phyloP scores from a whole-genome alignment of 495 filamentous ascomycete species.

The Clavariopsis aquatica region DNA sequence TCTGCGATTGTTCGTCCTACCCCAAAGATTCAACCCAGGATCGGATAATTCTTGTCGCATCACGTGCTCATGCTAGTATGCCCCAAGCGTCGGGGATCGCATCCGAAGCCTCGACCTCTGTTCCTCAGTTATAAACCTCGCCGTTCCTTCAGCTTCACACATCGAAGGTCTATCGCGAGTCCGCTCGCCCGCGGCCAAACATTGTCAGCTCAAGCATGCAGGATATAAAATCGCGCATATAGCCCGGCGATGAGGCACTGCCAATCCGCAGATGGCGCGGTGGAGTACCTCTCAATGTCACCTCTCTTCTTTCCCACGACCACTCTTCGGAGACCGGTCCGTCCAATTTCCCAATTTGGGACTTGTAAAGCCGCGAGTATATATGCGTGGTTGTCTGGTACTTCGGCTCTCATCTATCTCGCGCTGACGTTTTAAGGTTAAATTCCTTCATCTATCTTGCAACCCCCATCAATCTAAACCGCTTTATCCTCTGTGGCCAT shows the following conservation, averaged over 20 bases:
- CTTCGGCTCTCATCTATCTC: conserved; percentile 24
- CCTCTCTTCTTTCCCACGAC: conserved; percentile 3
- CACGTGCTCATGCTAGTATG: not conserved
- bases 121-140: not conserved
- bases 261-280: conserved; percentile 2
- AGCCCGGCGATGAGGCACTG: not conserved
- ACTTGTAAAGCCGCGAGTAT: conserved; percentile 14
- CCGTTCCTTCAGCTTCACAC: not conserved
- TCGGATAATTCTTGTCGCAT: not conserved
- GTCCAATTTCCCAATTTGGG: not conserved
- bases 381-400: conserved; percentile 13
- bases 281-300: conserved; percentile 7
- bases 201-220: not conserved
- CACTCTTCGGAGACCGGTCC: conserved; percentile 30
- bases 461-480: conserved; percentile 23
- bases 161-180: not conserved
- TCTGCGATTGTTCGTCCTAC: not conserved
- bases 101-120: not conserved
- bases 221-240: not conserved
- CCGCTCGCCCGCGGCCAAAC: not conserved
- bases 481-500: conserved; percentile 7
- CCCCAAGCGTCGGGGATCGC: not conserved
- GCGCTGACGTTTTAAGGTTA: conserved; percentile 30
- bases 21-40: not conserved
- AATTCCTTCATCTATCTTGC: conserved; percentile 23